Evolutionary conservation across 257 asterid species (phyloP).

Genomic region (Solanum sparsipilum): DNA sequence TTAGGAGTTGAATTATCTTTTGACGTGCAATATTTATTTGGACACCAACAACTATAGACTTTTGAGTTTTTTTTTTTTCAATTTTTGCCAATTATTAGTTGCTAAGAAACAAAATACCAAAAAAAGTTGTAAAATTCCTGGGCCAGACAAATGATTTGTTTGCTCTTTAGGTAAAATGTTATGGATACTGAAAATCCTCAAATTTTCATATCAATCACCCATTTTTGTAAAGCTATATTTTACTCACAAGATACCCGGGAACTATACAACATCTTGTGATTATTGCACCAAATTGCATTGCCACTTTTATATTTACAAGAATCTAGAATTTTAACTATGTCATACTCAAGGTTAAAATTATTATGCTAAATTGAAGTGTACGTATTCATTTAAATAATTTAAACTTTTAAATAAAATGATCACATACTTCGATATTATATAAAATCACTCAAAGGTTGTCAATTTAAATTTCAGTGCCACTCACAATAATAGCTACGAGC

Average conservation of each 20-base stretch:
- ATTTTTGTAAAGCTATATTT: neutral
- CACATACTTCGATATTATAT: too few relatives aligned
- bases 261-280: neutral
- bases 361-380: neutral
- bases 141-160: neutral
- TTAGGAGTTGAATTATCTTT: neutral
- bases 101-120: neutral
- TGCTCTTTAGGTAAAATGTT: neutral
- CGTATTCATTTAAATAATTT: neutral
- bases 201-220: neutral
- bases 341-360: neutral
- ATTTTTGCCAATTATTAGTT: neutral
- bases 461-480: too few relatives aligned
- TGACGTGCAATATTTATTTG: neutral
- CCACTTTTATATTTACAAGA: neutral
- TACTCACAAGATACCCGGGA: neutral
- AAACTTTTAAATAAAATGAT: neutral
- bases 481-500: accelerated
- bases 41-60: neutral
- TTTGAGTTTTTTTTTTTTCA: neutral
- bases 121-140: neutral
- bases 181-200: neutral
- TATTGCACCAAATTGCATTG: neutral
- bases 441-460: too few relatives aligned
- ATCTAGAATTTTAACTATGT: neutral